A percentile compares a stretch with the other conserved stretches of the same genome.
phyloP scores from a whole-genome alignment of 2,329 filamentous ascomycete genomes.

The Penicillium sp. region DNA sequence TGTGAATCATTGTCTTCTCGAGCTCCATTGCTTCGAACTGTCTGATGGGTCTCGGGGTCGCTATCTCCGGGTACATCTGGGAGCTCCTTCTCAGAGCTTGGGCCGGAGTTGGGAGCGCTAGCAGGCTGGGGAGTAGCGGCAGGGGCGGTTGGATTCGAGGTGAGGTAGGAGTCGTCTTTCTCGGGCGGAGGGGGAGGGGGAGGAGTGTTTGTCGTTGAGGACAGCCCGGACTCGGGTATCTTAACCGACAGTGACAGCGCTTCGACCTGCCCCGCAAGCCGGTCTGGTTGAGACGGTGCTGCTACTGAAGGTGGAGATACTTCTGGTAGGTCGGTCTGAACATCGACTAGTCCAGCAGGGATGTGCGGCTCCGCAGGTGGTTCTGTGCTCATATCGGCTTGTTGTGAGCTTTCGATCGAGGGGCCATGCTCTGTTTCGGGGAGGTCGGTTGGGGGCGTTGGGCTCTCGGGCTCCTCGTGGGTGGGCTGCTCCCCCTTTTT shows the following conservation, averaged over 20 bases:
- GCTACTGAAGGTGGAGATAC: slow-evolving; percentile 21
- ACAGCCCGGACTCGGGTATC: slow-evolving; percentile 26
- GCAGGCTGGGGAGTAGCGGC: slow-evolving; percentile 47
- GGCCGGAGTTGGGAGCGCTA: slow-evolving; percentile 44
- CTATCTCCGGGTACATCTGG: slow-evolving; percentile 42
- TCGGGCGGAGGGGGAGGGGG: slow-evolving; percentile 53
- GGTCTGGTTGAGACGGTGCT: slow-evolving; percentile 28
- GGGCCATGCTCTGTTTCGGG: slow-evolving; percentile 30
- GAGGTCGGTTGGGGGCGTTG: slow-evolving; percentile 31
- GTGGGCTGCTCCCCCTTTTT: slow-evolving; percentile 33
- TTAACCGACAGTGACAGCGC: slow-evolving; percentile 39
- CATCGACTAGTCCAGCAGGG: slow-evolving; percentile 10
- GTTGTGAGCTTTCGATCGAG: slow-evolving; percentile 20
- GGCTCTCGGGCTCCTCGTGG: slow-evolving; percentile 34
- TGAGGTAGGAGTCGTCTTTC: slow-evolving; percentile 60
- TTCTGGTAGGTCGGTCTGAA: slow-evolving; percentile 13
- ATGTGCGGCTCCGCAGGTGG: slow-evolving; percentile 11
- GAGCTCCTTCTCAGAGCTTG: slow-evolving; percentile 47
- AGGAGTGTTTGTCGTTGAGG: slow-evolving; percentile 38
- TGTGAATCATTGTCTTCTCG: slow-evolving; percentile 70
- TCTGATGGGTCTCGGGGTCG: slow-evolving; percentile 53
- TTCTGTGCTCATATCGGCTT: slow-evolving; percentile 26
- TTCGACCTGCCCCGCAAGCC: slow-evolving; percentile 39
- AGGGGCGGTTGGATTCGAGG: slow-evolving; percentile 56
- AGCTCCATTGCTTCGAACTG: slow-evolving; percentile 64